phyloP scores from a whole-genome alignment of 2,329 filamentous ascomycete species.

The Stemphylium vesicarium region DNA sequence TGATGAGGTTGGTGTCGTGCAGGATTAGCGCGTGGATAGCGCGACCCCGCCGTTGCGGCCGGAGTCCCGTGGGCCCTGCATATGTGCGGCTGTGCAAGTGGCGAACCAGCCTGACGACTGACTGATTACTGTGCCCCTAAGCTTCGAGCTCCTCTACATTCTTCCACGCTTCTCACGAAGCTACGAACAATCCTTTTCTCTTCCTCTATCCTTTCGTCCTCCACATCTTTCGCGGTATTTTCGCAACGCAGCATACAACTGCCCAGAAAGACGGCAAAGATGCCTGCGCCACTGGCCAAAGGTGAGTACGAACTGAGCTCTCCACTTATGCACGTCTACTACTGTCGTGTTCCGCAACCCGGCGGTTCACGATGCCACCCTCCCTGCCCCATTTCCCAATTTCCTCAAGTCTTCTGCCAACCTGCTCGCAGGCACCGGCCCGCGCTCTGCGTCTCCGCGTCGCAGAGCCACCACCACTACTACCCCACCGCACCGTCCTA shows the following conservation, averaged over 20 bases:
- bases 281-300: constrained; percentile 52
- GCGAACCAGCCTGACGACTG: constrained; percentile 6
- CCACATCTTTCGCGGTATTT: not conserved
- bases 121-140: not conserved
- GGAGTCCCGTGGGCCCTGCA: constrained; percentile 11
- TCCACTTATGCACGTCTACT: constrained; percentile 30
- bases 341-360: constrained; percentile 28
- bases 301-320: constrained; percentile 34
- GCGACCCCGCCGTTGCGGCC: constrained; percentile 12
- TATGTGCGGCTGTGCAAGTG: constrained; percentile 15
- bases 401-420: constrained; percentile 27
- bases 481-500: constrained; percentile 30
- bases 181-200: not conserved
- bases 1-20: constrained; percentile 1
- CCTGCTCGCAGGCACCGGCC: constrained; percentile 42
- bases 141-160: constrained; percentile 4
- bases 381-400: not conserved
- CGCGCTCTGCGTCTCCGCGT: constrained; percentile 20
- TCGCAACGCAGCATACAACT: not conserved
- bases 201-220: not conserved
- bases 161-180: not conserved
- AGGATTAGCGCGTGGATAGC: constrained; percentile 3
- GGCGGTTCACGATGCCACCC: not conserved
- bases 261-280: constrained; percentile 13
- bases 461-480: constrained; percentile 1